phyloP scores from a whole-genome alignment of 2,329 filamentous ascomycete species.

The Botryotinia narcissicola region DNA sequence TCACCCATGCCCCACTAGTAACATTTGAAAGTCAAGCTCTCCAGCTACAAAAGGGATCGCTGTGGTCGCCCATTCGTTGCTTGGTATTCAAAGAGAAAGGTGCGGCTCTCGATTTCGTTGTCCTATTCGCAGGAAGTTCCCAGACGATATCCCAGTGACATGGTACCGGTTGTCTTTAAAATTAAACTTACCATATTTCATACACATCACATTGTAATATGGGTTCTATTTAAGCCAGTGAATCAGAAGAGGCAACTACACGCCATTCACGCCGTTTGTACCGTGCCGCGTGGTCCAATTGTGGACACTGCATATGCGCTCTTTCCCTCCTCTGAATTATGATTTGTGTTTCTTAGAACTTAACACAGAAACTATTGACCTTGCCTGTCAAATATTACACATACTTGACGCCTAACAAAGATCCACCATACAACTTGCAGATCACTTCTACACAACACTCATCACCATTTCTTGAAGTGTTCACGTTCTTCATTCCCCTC shows the following conservation, averaged over 20 bases:
- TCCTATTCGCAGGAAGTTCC: constrained; percentile 1
- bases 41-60: not conserved
- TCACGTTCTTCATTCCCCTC: not conserved
- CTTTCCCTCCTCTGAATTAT: not conserved
- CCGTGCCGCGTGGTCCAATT: not conserved
- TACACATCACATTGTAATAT: not conserved
- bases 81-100: not conserved
- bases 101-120: constrained; percentile 1
- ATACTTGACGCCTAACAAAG: not conserved
- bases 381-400: not conserved
- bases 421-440: not conserved
- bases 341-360: not conserved
- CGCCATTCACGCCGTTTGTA: constrained; percentile 6
- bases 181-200: not conserved
- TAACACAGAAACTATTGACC: not conserved
- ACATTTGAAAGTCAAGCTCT: not conserved
- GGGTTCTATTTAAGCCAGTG: not conserved
- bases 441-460: not conserved
- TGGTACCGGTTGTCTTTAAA: not conserved
- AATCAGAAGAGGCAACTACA: not conserved
- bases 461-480: not conserved
- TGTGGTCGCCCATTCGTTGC: not conserved
- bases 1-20: not conserved
- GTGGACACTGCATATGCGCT: constrained; percentile 1
- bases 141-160: constrained; percentile 1